These are phyloP conservation scores for Ganoderma resinaceum DNA, from an alignment of 1,284 basidiomycete species.

Conservation along the genomic window DNA sequence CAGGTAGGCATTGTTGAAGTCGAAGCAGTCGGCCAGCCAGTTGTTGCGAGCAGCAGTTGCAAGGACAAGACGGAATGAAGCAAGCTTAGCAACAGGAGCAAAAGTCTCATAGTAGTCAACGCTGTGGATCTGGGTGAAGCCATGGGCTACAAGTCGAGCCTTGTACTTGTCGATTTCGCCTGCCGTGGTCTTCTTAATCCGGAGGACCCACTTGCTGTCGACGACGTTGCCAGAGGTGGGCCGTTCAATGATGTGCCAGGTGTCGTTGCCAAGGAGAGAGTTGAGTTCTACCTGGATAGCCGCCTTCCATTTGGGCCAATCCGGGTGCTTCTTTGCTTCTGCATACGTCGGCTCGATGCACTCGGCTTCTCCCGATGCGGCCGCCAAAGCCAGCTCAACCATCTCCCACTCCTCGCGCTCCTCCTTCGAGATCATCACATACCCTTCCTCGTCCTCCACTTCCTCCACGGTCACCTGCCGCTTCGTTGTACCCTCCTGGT, in stretches of 20 bases:
- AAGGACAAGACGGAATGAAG: constrained; percentile 38
- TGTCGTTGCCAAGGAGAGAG: too few species aligned
- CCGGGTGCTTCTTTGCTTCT: constrained; percentile 31
- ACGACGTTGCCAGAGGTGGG: too few species aligned
- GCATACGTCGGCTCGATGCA: constrained; percentile 27
- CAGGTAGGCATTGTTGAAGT: constrained; percentile 50
- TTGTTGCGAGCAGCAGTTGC: constrained; percentile 41
- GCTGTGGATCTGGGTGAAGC: constrained; percentile 48
- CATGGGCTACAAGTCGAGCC: too few species aligned
- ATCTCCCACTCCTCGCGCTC: constrained; percentile 11
- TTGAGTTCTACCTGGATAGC: too few species aligned
- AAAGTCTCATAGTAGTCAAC: constrained; percentile 46
- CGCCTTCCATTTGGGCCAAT: constrained; percentile 32
- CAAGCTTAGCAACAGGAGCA: constrained; percentile 39
- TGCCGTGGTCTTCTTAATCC: too few species aligned
- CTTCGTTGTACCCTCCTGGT: too few species aligned
- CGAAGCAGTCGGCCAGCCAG: constrained; percentile 46
- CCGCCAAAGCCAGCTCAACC: constrained; percentile 21
- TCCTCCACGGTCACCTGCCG: background rate
- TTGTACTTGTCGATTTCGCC: too few species aligned
- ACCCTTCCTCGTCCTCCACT: background rate
- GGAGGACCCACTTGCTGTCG: too few species aligned
- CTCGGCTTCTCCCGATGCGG: constrained; percentile 25
- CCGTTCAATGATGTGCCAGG: too few species aligned
- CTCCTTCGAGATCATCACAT: too few species aligned